Conservation (phyloP, 306 rosid genomes). For the Spatholobus suberectus region DNA sequence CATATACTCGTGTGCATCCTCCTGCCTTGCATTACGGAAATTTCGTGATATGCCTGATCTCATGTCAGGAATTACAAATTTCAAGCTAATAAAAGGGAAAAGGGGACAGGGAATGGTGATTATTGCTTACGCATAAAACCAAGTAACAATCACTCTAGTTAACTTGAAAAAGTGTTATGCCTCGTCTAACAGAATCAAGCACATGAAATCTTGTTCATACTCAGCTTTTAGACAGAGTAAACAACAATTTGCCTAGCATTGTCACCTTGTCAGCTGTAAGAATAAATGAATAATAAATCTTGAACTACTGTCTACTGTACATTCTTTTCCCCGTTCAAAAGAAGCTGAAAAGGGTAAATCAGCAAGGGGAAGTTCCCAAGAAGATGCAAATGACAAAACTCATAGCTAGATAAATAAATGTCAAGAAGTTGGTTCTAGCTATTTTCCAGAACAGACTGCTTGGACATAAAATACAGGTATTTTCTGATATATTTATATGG, state of each 20-base stretch:
- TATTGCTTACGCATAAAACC: not conserved
- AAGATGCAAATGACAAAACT: not conserved
- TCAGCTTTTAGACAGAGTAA: not conserved
- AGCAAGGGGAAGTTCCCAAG: not conserved
- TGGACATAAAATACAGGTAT: not conserved
- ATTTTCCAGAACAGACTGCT: not conserved
- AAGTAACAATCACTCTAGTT: not conserved
- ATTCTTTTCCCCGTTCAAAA: not conserved
- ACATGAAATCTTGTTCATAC: not conserved
- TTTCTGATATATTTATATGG: not conserved
- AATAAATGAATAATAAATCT: not conserved
- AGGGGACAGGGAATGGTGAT: not conserved
- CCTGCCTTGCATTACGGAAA: constrained; percentile 88
- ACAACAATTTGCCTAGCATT: not conserved
- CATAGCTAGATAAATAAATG: not conserved
- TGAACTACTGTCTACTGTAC: not conserved
- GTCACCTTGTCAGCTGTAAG: not conserved
- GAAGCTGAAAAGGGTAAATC: not conserved
- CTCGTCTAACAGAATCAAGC: not conserved
- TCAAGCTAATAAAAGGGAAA: not conserved
- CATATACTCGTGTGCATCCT: constrained; percentile 99
- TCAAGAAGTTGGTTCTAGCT: constrained; percentile 1
- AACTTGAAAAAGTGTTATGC: not conserved
- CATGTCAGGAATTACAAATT: constrained; percentile 59
- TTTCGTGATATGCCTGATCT: constrained; percentile 87